A percentile compares a stretch with the other conserved stretches of the same genome.
Evolutionary conservation across 495 filamentous ascomycete genomes (phyloP).

Genomic region (Hypoxylon intermedium): DNA sequence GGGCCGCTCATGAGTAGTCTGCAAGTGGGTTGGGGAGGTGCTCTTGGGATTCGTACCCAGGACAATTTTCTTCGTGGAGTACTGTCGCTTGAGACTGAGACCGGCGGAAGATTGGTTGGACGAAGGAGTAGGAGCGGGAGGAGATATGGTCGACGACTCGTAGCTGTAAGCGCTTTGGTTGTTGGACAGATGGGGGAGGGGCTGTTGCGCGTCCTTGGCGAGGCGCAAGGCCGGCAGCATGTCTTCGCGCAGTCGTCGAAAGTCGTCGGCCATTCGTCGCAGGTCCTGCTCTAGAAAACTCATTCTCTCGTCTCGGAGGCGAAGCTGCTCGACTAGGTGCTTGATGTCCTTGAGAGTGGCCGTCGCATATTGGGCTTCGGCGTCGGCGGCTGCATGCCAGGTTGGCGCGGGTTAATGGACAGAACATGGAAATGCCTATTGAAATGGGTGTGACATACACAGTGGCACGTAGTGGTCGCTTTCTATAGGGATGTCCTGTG

Average conservation of each 20-base stretch:
- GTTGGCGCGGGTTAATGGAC: constrained; percentile 31
- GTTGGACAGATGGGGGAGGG: constrained; percentile 67
- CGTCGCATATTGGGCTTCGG: constrained; percentile 79
- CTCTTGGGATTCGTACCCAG: constrained; percentile 78
- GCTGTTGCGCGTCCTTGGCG: constrained; percentile 88
- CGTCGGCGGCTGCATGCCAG: constrained; percentile 77
- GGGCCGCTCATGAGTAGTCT: constrained; percentile 60
- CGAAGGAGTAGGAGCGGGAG: constrained; percentile 59
- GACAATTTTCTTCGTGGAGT: constrained; percentile 91
- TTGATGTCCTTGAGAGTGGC: constrained; percentile 92
- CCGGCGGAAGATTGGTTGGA: constrained; percentile 56
- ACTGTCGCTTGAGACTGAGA: constrained; percentile 76
- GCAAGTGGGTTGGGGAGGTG: constrained; percentile 76
- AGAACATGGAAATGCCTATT: constrained; percentile 17
- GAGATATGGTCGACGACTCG: constrained; percentile 55
- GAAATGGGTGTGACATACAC: constrained; percentile 64
- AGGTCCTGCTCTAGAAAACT: constrained; percentile 80
- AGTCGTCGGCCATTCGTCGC: constrained; percentile 81
- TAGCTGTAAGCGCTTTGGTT: constrained; percentile 51
- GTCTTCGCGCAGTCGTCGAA: constrained; percentile 84
- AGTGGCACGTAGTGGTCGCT: constrained; percentile 92
- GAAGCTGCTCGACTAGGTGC: constrained; percentile 83
- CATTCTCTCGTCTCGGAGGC: constrained; percentile 86
- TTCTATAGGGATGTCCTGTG: constrained; percentile 88
- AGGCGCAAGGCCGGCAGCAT: constrained; percentile 87